These are phyloP conservation scores for Mediolabrus comicus DNA, from an alignment of 108 stramenopile genomes.

Conservation along the genomic window DNA sequence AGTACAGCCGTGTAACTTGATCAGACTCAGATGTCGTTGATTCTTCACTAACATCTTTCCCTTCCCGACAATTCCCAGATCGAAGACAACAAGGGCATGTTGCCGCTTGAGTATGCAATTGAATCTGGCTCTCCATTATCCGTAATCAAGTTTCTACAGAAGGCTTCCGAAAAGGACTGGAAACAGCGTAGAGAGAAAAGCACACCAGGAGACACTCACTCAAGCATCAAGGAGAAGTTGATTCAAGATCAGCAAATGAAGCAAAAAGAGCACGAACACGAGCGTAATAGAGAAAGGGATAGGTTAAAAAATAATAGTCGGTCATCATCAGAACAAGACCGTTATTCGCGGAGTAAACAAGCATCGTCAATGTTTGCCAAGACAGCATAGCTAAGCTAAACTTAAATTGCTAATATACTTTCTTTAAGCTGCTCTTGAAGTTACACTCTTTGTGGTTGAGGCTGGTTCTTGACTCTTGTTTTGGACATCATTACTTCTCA, in stretches of 20 bases:
- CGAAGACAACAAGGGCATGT: conserved; percentile 13
- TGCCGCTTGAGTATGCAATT: conserved; percentile 17
- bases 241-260: conserved; percentile 5
- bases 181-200: neutral
- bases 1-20: neutral
- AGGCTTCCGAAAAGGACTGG: conserved; percentile 10
- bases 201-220: neutral
- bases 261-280: conserved; percentile 4
- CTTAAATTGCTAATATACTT: neutral
- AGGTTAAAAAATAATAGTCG: neutral
- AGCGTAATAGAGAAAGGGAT: neutral
- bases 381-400: conserved; percentile 2
- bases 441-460: neutral
- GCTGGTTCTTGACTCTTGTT: neutral
- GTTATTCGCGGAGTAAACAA: neutral
- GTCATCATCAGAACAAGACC: neutral
- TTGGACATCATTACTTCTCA: neutral
- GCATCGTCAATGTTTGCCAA: neutral
- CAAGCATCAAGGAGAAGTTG: conserved; percentile 1
- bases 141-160: conserved; percentile 10
- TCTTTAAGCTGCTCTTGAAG: neutral
- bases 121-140: conserved; percentile 5
- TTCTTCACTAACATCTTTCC: neutral
- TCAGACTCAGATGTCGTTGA: neutral
- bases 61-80: neutral